phyloP scores from a whole-genome alignment of 306 rosid species.

The Cucumis hystrix region DNA sequence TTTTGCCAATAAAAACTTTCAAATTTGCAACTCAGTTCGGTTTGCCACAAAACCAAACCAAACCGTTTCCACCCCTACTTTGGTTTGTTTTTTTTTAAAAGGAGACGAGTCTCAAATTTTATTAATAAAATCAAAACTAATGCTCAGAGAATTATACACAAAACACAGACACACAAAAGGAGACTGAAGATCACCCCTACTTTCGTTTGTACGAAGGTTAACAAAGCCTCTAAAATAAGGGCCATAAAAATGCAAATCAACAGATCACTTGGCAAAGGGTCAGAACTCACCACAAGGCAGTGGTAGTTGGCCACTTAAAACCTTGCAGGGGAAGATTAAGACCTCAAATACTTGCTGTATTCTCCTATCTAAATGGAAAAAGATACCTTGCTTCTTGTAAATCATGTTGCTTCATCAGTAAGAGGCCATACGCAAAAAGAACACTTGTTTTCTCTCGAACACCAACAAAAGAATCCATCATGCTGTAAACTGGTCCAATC shows the following conservation, averaged over 20 bases:
- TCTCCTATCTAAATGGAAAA: neutral
- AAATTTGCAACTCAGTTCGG: no score
- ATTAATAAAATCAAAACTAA: no score
- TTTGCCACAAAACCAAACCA: no score
- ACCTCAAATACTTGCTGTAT: neutral
- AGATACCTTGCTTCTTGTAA: constrained; percentile 85
- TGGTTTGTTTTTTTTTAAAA: no score
- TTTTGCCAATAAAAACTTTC: no score
- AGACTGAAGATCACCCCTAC: no score
- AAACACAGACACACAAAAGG: no score
- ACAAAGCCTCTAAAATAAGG: neutral
- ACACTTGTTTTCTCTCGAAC: constrained; percentile 92
- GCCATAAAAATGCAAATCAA: neutral
- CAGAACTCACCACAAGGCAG: neutral
- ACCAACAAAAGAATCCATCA: constrained; percentile 96
- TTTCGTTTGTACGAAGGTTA: neutral
- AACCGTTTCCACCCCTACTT: no score
- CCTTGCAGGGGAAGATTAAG: neutral
- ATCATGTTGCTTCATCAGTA: constrained; percentile 89
- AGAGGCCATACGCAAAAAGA: constrained; percentile 84
- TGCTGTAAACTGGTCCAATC: constrained; percentile 76
- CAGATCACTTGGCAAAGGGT: neutral
- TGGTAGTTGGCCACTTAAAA: neutral
- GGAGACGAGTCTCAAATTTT: no score
- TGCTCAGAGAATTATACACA: no score